Evolutionary conservation across 257 asterid species (phyloP), one percentile per base, ranked within the genome.

Genomic region (Eucommia ulmoides): DNA sequence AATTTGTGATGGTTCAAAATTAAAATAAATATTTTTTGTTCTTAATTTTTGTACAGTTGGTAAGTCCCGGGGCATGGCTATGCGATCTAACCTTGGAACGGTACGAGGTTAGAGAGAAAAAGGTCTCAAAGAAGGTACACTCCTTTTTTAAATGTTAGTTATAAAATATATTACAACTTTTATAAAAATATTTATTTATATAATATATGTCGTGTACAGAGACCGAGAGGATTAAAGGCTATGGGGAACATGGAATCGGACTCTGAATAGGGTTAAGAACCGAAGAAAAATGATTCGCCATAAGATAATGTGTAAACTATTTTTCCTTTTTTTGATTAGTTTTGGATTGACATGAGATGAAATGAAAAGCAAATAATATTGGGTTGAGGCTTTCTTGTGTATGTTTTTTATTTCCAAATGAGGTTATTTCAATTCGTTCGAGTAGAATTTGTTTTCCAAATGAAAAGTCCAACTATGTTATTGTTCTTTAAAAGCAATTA

Each of bases 181-280:
- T 29, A 29, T 7, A 29, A 29, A 5, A 29, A 29, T 29, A 29
- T 29, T 29, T 29, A 7, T 29, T 29, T 12, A 3, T 59, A 15
- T 2, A 1, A 2, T 23, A 6, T 41, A 20, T 25, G 22, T 50
- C 19, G 23, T 5, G 48, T 42, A 42, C 59, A 74, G 81, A 74
- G 81, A 61, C 73, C 73, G 26, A 68, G 81, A 64, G 81, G 81
- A 47, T 64, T 74, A 16, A 70, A 69, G 68, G 73, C 77, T 6
- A 74, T 70, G 81, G 75, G 81, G 25, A 70, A 61, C 61, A 50
- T 67, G 65, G 81, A 74, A 11, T 74, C 81, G 8, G 78, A 70
- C n/a, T 70, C 81, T 0, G 81, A 74, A 69, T 67, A 69, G 66
- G 19, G 38, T n/a, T n/a, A n/a, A n/a, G n/a, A n/a, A n/a, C n/a